Evolutionary conservation across 805 yeast genomes (phyloP), one percentile per base, ranked within the genome.

Genomic region (Maudiozyma turicensis): DNA sequence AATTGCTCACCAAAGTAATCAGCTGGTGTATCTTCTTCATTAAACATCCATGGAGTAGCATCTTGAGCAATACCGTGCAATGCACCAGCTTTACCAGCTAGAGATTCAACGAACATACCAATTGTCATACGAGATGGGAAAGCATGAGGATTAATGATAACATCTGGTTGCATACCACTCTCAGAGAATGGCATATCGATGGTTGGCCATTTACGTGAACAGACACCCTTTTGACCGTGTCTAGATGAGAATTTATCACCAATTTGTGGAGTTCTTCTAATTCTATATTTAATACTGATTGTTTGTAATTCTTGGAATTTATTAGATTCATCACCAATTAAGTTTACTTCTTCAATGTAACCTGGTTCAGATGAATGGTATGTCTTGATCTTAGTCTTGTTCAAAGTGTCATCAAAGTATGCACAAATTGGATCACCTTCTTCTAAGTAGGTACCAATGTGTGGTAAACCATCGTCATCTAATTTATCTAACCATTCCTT

Each of bases 121-220:
- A 93, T 91, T 10, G 99, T 93, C 99, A 93, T 93, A 75, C 99
- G 93, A 45, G 98, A 91, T 59, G 99, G 99, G 91, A 91, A 93
- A 57, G 98, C 99, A 68, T 91, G 99, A 3, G 99, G 99, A 67
- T 93, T 93, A 64, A 93, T 93, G 64, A 93, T 93, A 58, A 93
- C 85, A 71, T 93, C 99, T 2, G 99, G 99, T 67, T 86, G 96
- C 53, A 93, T 91, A 61, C 99, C 99, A 34, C 86, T 74, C 71
- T 93, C 99, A 56, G 88, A 79, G 73, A 93, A 93, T 48, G 99
- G 99, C 95, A 93, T 82, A 68, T 93, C 98, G 54, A 87, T 75
- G 47, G 88, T 83, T 33, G 98, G 99, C 96, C 97, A 93, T 70
- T 90, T 91, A 68, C 96, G 84, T 8, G 98, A 90, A 72, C 96